phyloP scores from a whole-genome alignment of 2,329 filamentous ascomycete species.

The Trichoderma arundinaceum region DNA sequence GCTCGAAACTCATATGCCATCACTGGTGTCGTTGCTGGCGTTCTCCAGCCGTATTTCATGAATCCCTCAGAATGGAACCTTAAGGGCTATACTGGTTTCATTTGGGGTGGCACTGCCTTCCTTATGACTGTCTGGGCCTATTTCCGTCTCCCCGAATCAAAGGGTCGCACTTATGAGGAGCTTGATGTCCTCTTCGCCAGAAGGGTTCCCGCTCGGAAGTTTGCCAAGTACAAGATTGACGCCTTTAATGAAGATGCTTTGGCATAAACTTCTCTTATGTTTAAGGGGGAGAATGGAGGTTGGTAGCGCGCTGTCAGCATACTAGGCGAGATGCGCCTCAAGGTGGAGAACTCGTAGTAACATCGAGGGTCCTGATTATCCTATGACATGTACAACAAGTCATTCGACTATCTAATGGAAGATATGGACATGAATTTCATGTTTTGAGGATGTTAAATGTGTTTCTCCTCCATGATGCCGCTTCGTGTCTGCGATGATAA shows the following conservation, averaged over 20 bases:
- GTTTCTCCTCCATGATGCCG: background rate
- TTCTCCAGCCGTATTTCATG: conserved; percentile 56
- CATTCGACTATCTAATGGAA: background rate
- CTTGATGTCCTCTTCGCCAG: conserved; percentile 44
- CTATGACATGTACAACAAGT: background rate
- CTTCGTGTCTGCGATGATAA: background rate
- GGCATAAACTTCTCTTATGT: background rate
- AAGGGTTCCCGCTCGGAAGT: conserved; percentile 42
- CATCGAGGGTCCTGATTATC: background rate
- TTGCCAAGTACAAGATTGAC: conserved; percentile 36
- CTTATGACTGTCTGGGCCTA: conserved; percentile 57
- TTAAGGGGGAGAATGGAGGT: background rate
- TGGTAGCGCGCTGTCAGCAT: background rate
- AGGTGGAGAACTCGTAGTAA: background rate
- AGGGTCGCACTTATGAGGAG: conserved; percentile 54
- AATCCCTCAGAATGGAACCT: conserved; percentile 54
- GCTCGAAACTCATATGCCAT: conserved; percentile 53
- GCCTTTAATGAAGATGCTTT: conserved; percentile 19
- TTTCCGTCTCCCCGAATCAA: conserved; percentile 59
- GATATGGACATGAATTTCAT: background rate
- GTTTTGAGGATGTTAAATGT: background rate
- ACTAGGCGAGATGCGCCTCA: background rate
- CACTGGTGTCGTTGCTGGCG: conserved; percentile 56
- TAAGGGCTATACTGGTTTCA: conserved; percentile 54
- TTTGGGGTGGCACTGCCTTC: conserved; percentile 56